Base-by-base conservation (phyloP, 495 filamentous ascomycete species). In the Astrothelium subdiscretum region DNA sequence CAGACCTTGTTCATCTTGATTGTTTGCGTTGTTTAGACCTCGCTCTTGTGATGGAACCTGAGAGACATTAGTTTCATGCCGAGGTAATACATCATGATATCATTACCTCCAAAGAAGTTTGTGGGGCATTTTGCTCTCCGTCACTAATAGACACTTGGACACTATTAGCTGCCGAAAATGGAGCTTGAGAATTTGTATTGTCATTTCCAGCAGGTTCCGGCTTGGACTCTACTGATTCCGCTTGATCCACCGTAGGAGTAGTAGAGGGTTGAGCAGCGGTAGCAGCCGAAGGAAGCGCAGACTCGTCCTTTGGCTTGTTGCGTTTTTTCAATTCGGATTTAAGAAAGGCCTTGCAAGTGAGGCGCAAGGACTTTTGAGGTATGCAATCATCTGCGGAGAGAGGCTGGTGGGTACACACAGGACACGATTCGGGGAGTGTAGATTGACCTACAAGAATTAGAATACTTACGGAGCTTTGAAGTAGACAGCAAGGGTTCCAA, bases 321-420 rank as follows among this genome's bases (percentile, higher is more conserved):
- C 85, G 79, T 71, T 95, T 96, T 79, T 95, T 96, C 73, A 92
- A 88, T 65, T 87, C 87, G 1, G 88, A 92, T 48, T 87, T 83
- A 27, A 99, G 74, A 67, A 95, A 97, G 2, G 91, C 90, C 65
- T 87, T 87, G 59, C 97, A 86, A 1, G 94, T 97, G 1, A 86
- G 90, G 61, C 94, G 85, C 15, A 97, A 79, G 32, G 85, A 82
- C 72, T 94, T 96, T 72, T 96, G 88, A 5, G 91, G 83, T 65
- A 87, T 92, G 79, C 91, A 96, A 65, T 92, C 85, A 63, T 91
- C 89, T 18, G 85, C 81, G 6, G 89, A 87, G 31, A 97, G 79
- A 0, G 94, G 94, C 26, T 83, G 83, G 68, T 99, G 94, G 54
- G 90, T 86, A 81, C 94, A 99, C 60, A 97, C 88, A 2, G 94